These are phyloP conservation scores for Cladosporium halotolerans DNA, from an alignment of 2,329 filamentous ascomycete species.

Conservation along the genomic window DNA sequence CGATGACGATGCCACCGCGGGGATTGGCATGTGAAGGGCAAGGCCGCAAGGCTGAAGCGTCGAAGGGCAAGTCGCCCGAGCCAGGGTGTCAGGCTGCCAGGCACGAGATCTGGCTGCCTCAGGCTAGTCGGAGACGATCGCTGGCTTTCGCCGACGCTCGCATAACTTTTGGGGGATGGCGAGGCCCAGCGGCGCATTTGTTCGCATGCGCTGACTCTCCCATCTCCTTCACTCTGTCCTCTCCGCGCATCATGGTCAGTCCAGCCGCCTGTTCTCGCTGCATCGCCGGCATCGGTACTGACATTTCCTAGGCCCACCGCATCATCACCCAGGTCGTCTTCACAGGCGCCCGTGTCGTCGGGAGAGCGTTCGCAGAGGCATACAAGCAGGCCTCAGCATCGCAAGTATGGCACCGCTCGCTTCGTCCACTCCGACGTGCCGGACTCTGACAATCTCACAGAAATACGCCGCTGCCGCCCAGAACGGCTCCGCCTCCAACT, in stretches of 20 bases:
- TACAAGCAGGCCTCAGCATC: slow-evolving; percentile 92
- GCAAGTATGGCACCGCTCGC: slow-evolving; percentile 18
- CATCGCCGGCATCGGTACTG: neutral
- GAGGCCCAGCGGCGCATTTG: too few relatives aligned
- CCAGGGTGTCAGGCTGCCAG: neutral
- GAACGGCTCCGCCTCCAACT: slow-evolving; percentile 38
- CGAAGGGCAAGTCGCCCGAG: too few relatives aligned
- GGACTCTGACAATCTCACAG: slow-evolving; percentile 14
- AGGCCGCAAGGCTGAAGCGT: too few relatives aligned
- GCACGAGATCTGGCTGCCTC: neutral
- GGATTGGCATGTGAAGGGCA: neutral
- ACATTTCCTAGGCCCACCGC: slow-evolving; percentile 67
- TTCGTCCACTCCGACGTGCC: neutral
- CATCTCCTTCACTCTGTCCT: slow-evolving; percentile 1
- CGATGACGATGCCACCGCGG: neutral
- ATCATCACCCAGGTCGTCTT: slow-evolving; percentile 90
- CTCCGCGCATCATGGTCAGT: slow-evolving; percentile 20
- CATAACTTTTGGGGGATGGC: neutral
- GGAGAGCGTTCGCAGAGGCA: slow-evolving; percentile 86
- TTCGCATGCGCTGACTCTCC: neutral
- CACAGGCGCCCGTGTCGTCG: slow-evolving; percentile 84
- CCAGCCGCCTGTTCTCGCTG: neutral
- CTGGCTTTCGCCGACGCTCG: neutral
- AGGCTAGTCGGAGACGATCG: too few relatives aligned
- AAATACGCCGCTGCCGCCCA: slow-evolving; percentile 29